Base-by-base conservation (phyloP, 2,329 filamentous ascomycete genomes). In the Hypoxylon sp. region DNA sequence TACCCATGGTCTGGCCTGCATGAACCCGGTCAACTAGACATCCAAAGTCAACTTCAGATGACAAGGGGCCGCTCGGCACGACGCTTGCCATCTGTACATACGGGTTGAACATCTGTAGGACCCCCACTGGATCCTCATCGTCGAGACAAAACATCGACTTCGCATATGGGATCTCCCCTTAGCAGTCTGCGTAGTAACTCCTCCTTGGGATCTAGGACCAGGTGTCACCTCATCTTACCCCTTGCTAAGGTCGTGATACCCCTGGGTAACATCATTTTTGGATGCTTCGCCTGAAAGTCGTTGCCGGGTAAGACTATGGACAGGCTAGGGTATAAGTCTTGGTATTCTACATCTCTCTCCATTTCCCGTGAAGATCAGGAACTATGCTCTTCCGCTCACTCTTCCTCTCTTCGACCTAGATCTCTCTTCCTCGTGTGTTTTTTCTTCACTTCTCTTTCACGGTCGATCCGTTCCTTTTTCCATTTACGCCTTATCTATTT, bases 401-500 rank as follows among this genome's bases (percentile, higher is more conserved):
- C 63, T 60, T 52, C 50, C 45, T 67, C 58, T 49, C 50, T 30
- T 62, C 45, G 46, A 61, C 64, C 63, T 69, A 52, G 49, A 32
- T 11, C 11, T 62, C 52, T 61, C 30, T 59, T 38, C 17, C 34
- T 56, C 49, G 45, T 53, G 34, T 53, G 28, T 46, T 60, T 57
- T 50, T 50, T 32, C 43, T 67, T 69, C 63, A 9, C 17, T 61
- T 69, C 56, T 64, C 19, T 50, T 50, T 52, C 34, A 50, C 67
- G 67, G 67, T 69, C 63, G 67, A 69, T 69, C 67, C 67, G 67
- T 67, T 67, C 60, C 30, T 58, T 65, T 67, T 57, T 2, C 38
- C 23, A 11, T 49, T 58, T 67, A 36, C 49, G 28, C 43, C 32
- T 55, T 64, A 45, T 21, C 57, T 58, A 64, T 62, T 56, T 59